Evolutionary conservation across 805 yeast species (phyloP).

Genomic region (Candida sakaeoensis): DNA sequence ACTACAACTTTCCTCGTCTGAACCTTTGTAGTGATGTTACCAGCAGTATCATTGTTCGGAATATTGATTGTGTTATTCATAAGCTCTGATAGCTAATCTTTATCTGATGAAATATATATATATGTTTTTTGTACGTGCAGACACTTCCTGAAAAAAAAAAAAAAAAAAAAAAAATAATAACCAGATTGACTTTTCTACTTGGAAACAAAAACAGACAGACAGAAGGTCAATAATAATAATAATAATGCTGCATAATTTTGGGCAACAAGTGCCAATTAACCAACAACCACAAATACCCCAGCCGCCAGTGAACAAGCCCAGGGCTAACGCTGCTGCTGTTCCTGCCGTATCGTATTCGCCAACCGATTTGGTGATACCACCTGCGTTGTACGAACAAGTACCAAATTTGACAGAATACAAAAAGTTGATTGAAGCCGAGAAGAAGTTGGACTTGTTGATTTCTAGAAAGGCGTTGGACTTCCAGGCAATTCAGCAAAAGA

Average conservation of each 20-base stretch:
- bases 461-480: conserved; percentile 82
- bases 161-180: background rate
- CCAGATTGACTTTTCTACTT: background rate
- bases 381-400: conserved; percentile 36
- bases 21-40: conserved; percentile 10
- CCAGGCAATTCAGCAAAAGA: conserved; percentile 56
- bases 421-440: conserved; percentile 75
- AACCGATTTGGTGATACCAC: conserved; percentile 38
- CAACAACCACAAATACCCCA: conserved; percentile 15
- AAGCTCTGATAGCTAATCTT: too few relatives aligned
- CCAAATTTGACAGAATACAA: conserved; percentile 75
- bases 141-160: background rate
- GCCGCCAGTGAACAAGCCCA: conserved; percentile 23
- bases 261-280: conserved; percentile 4
- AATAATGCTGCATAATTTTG: conserved; percentile 1
- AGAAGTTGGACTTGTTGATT: conserved; percentile 71
- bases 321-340: conserved; percentile 29
- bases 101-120: background rate
- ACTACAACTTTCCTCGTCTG: conserved; percentile 20
- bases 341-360: conserved; percentile 42
- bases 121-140: too few relatives aligned
- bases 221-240: background rate
- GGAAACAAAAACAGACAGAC: conserved; percentile 1
- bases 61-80: conserved; percentile 4
- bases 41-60: background rate